phyloP scores from a whole-genome alignment of 2,329 filamentous ascomycete genomes.

The Alternaria sp. region DNA sequence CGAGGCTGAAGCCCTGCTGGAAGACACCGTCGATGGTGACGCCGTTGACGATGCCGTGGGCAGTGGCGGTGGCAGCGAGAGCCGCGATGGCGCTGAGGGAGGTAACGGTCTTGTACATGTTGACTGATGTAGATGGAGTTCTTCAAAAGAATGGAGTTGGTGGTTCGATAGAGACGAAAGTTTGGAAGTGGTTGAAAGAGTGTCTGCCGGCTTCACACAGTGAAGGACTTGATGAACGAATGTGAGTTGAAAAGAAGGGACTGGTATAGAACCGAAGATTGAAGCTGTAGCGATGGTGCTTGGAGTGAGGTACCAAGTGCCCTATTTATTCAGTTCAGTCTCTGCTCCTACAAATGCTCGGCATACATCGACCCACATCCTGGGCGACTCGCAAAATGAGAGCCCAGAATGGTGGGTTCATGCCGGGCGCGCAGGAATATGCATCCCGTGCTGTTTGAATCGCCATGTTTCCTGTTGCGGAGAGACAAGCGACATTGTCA shows the following conservation, averaged over 20 bases:
- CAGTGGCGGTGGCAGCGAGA: constrained; percentile 51
- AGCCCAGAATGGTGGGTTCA: constrained; percentile 17
- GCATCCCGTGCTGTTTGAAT: constrained; percentile 13
- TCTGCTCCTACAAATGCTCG: neutral
- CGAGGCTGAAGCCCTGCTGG: constrained; percentile 54
- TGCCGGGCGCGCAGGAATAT: constrained; percentile 22
- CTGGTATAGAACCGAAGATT: constrained; percentile 31
- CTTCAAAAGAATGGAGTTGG: constrained; percentile 19
- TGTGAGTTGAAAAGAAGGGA: constrained; percentile 37
- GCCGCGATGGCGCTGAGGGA: constrained; percentile 38
- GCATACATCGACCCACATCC: neutral
- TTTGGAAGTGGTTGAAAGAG: constrained; percentile 30
- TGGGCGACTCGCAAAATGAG: constrained; percentile 8
- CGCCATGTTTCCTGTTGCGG: constrained; percentile 19
- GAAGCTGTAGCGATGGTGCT: constrained; percentile 35
- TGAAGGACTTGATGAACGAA: constrained; percentile 40
- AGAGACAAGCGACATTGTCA: constrained; percentile 34
- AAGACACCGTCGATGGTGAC: constrained; percentile 57
- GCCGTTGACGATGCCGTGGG: constrained; percentile 56
- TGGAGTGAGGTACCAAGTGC: constrained; percentile 7
- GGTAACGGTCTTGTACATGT: constrained; percentile 39
- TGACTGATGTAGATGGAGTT: constrained; percentile 14
- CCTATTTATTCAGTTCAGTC: constrained; percentile 31
- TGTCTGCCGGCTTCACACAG: constrained; percentile 43
- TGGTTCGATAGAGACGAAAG: constrained; percentile 30